These are phyloP conservation scores for Collybia sordida DNA, from an alignment of 768 basidiomycete species.

Conservation along the genomic window DNA sequence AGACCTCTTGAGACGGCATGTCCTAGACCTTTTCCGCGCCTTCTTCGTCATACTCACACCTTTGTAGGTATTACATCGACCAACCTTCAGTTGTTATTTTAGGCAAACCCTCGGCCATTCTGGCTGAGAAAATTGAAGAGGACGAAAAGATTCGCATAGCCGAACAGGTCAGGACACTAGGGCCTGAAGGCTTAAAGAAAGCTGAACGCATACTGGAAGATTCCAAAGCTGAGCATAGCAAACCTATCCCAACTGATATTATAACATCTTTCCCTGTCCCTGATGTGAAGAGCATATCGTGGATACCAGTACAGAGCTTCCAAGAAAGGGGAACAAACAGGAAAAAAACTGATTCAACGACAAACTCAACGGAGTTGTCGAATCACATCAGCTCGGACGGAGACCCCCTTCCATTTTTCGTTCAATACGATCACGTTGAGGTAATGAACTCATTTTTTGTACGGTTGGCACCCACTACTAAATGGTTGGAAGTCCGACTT, in stretches of 20 bases:
- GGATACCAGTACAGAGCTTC: conserved; percentile 74
- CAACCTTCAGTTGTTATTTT: conserved; percentile 71
- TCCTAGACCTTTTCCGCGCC: conserved; percentile 4
- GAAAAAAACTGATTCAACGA: conserved; percentile 20
- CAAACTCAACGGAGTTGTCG: conserved; percentile 44
- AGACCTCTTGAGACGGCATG: conserved; percentile 68
- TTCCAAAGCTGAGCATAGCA: conserved; percentile 86
- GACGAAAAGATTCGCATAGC: conserved; percentile 79
- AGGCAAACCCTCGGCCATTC: conserved; percentile 84
- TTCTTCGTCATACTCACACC: conserved; percentile 1
- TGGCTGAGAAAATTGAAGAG: conserved; percentile 78
- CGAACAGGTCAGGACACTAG: conserved; percentile 66
- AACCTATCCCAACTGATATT: conserved; percentile 77
- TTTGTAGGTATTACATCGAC: conserved; percentile 73
- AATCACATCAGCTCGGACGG: conserved; percentile 71
- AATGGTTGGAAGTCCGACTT: conserved; percentile 76
- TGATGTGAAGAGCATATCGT: conserved; percentile 85
- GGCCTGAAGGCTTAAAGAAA: conserved; percentile 76
- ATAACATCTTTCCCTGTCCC: conserved; percentile 89
- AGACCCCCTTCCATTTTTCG: conserved; percentile 74
- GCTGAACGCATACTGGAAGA: conserved; percentile 67
- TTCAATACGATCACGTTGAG: conserved; percentile 93
- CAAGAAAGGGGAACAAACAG: conserved; percentile 63
- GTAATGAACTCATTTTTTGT: conserved; percentile 34
- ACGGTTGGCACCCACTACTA: conserved; percentile 4